Base-by-base conservation (phyloP, 208 protist species). In the Leishmania guyanensis region DNA sequence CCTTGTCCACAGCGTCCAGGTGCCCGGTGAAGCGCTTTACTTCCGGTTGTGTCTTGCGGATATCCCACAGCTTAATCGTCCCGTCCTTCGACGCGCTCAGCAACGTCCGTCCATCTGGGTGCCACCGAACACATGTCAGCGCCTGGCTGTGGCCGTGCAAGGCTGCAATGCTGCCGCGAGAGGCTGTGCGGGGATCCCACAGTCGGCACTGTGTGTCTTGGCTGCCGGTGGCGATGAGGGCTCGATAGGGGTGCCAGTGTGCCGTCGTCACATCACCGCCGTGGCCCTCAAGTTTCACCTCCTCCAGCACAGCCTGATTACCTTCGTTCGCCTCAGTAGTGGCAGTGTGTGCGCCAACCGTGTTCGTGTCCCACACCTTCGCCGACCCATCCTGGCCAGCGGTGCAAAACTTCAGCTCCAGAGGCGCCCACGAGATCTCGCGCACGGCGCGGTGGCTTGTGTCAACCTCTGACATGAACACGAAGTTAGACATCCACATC, bases 251-350 rank as follows among this genome's bases (percentile, higher is more conserved):
- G 84, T 98, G 94, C 94, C 94, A 98, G 80, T 96, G 90, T 58
- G 89, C 89, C 9, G 92, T 91, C n/a, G 92, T 95, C 70, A 98
- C 94, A 53, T 96, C 94, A 43, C 93, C 92, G 48, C 93, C 94
- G 80, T 98, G 94, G 29, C 94, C 94, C 79, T 97, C 92, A 46
- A 97, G 84, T 82, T 94, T 94, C 83, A 92, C 88, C 82, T 97
- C 92, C 88, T 97, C 94, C 77, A 81, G 75, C 62, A 78, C 70
- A 26, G 75, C 64, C 75, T 71, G 71, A 51, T 70, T 72, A 16
- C 43, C 46, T 26, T 20, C 81, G 39, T 58, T 78, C 17, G 77
- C 79, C 58, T 53, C 78, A 33, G 58, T 20, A n/a, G 50, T 69
- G 16, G 81, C 50, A 6, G 70, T 65, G 77, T 85, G 65, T 17